These are phyloP conservation scores for Camelina hispida DNA, from an alignment of 345 rosid genomes.

Conservation along the genomic window DNA sequence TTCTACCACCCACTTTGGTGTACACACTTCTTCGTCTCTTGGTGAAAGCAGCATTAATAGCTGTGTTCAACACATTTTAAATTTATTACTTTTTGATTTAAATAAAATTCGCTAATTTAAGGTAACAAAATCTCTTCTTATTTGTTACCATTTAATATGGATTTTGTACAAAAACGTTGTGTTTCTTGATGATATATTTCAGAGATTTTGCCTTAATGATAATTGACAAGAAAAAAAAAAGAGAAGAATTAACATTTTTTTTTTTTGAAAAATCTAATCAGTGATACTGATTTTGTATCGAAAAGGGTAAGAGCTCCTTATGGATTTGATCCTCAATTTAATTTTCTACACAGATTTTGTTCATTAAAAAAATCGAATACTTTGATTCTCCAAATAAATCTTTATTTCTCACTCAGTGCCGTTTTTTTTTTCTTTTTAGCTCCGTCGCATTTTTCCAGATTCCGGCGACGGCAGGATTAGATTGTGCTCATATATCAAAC, in stretches of 20 bases:
- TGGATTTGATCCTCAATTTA: conserved; percentile 14
- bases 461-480: conserved; percentile 10
- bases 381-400: conserved; percentile 7
- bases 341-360: background rate
- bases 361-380: background rate
- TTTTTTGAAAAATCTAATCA: conserved; percentile 1
- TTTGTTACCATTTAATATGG: conserved; percentile 34
- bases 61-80: conserved; percentile 32
- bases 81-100: no score
- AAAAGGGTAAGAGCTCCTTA: conserved; percentile 22
- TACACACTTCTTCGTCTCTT: background rate
- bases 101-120: no score
- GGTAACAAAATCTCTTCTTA: background rate
- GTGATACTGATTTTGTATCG: conserved; percentile 23
- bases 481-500: background rate
- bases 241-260: conserved; percentile 10
- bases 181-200: background rate
- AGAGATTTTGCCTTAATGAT: conserved; percentile 17
- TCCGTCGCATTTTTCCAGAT: conserved; percentile 11
- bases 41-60: background rate
- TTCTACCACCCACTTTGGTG: conserved; percentile 8
- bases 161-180: background rate
- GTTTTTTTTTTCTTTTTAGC: background rate
- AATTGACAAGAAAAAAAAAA: background rate
- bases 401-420: background rate